Conservation (phyloP, 805 yeast genomes). For the Saccharomycodes ludwigii region DNA sequence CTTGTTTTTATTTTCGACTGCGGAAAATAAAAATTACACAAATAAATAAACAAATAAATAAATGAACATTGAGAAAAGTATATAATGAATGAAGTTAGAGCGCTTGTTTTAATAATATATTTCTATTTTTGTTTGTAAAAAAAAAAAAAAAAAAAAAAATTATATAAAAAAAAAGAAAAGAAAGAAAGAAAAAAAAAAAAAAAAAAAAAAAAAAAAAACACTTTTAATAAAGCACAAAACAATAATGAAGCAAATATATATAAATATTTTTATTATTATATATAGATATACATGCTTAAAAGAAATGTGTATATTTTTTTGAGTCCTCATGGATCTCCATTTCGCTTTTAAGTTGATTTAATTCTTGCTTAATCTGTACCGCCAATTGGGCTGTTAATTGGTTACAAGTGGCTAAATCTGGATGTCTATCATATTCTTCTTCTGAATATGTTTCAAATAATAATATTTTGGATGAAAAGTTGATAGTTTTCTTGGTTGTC, state of each 20-base stretch:
- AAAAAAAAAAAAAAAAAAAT: background rate
- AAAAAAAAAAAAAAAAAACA: slow-evolving; percentile 2
- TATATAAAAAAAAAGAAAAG: background rate
- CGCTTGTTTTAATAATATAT: no score
- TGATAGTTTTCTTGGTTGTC: slow-evolving; percentile 22
- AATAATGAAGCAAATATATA: background rate
- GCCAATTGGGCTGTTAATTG: slow-evolving; percentile 81
- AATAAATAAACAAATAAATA: no score
- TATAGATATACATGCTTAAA: slow-evolving; percentile 25
- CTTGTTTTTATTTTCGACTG: no score
- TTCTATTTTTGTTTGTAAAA: background rate
- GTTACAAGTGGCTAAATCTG: slow-evolving; percentile 87
- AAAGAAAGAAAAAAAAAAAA: background rate
- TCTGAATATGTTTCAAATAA: slow-evolving; percentile 76
- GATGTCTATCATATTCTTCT: slow-evolving; percentile 83
- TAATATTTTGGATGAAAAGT: slow-evolving; percentile 71
- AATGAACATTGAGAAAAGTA: background rate
- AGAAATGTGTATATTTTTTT: slow-evolving; percentile 72
- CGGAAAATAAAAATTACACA: no score
- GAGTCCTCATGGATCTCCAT: slow-evolving; percentile 82
- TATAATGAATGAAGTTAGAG: no score
- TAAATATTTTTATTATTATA: background rate
- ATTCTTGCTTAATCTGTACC: slow-evolving; percentile 72
- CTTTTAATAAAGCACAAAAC: background rate
- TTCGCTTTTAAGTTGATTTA: slow-evolving; percentile 62